Evolutionary conservation across 768 basidiomycete genomes (phyloP).

Genomic region (Podaxis sp.): DNA sequence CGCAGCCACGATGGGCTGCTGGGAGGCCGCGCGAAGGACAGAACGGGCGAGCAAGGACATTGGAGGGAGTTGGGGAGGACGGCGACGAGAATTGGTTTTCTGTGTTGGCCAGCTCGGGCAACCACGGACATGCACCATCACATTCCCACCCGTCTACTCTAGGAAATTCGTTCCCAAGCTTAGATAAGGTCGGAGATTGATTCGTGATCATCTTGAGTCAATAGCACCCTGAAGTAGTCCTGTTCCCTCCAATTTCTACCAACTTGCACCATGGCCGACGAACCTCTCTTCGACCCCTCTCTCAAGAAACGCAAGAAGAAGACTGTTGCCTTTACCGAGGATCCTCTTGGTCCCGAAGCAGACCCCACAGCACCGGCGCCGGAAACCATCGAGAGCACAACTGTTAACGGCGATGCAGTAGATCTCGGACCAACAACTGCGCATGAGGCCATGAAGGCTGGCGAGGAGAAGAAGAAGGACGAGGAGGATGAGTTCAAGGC

Average conservation of each 20-base stretch:
- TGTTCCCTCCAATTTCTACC: background rate
- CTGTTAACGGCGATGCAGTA: constrained; percentile 65
- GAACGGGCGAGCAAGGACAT: constrained; percentile 44
- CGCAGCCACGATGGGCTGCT: constrained; percentile 33
- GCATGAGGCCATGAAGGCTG: constrained; percentile 69
- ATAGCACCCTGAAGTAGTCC: background rate
- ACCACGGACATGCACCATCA: constrained; percentile 31
- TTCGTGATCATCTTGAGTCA: constrained; percentile 9
- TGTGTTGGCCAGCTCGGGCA: constrained; percentile 32
- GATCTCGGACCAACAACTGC: constrained; percentile 75
- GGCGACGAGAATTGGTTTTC: constrained; percentile 8
- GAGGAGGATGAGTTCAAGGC: constrained; percentile 76
- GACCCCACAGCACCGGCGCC: constrained; percentile 81
- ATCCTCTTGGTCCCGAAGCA: constrained; percentile 75
- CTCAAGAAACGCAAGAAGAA: constrained; percentile 89
- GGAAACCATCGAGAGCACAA: constrained; percentile 63
- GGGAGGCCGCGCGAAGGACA: constrained; percentile 34
- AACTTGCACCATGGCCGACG: background rate
- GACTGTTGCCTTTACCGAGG: constrained; percentile 79
- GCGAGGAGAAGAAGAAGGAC: constrained; percentile 39
- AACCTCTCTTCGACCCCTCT: constrained; percentile 80
- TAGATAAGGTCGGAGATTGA: background rate
- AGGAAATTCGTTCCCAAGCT: constrained; percentile 19
- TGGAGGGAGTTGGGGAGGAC: constrained; percentile 21
- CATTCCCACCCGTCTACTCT: constrained; percentile 26